Evolutionary conservation across 352 stramenopile genomes (phyloP).

Genomic region (Globisporangium cystogenes): DNA sequence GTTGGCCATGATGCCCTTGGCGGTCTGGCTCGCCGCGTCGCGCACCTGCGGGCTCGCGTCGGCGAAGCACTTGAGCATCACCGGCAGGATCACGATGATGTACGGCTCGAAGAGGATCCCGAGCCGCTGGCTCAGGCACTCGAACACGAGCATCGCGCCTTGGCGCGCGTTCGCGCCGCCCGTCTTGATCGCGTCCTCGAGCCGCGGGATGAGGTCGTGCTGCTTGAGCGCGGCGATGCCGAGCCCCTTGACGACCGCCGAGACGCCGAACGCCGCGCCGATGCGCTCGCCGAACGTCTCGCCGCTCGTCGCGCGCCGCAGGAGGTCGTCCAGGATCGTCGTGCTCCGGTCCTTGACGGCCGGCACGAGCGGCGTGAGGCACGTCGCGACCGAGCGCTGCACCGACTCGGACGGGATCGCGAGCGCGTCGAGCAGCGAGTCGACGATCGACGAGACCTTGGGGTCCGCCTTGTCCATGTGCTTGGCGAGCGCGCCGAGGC

Average conservation of each 20-base stretch:
- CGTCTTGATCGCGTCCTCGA: conserved; percentile 81
- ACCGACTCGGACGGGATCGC: conserved; percentile 91
- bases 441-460: conserved; percentile 86
- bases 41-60: conserved; percentile 96
- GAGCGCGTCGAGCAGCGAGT: conserved; percentile 84
- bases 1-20: conserved; percentile 98
- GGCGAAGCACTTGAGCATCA: conserved; percentile 97
- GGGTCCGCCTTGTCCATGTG: conserved; percentile 87
- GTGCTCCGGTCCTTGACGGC: conserved; percentile 73
- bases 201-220: conserved; percentile 93
- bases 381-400: conserved; percentile 89
- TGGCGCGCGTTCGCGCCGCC: conserved; percentile 80
- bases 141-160: conserved; percentile 96
- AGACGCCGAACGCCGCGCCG: conserved; percentile 97
- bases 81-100: conserved; percentile 98
- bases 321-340: conserved; percentile 65
- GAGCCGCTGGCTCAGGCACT: conserved; percentile 94
- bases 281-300: conserved; percentile 87
- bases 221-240: conserved; percentile 98
- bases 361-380: conserved; percentile 86
- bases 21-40: conserved; percentile 92
- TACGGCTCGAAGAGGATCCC: conserved; percentile 98
- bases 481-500: conserved; percentile 84
- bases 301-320: conserved; percentile 62
- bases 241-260: conserved; percentile 98